A percentile compares a stretch with the other conserved stretches of the same genome.
Evolutionary conservation across 1,284 basidiomycete species (phyloP).

Genomic region (Ustilago shanxiensis): DNA sequence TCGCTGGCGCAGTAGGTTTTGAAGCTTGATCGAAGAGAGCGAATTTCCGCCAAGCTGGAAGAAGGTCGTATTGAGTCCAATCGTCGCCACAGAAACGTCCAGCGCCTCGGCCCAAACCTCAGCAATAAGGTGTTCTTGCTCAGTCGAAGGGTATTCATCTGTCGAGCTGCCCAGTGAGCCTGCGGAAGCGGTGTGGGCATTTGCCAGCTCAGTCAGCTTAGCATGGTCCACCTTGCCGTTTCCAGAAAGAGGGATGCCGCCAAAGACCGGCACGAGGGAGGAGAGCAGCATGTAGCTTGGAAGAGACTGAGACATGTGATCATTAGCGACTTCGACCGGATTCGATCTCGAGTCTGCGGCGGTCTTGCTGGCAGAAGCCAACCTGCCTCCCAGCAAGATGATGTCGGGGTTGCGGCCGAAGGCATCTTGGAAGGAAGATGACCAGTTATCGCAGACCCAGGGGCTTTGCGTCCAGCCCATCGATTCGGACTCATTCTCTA

Average conservation of each 20-base stretch:
- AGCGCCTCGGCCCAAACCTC: neutral
- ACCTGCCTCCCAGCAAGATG: neutral
- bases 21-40: neutral
- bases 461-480: neutral
- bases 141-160: neutral
- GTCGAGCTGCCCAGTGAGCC: neutral
- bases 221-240: slow-evolving; percentile 9
- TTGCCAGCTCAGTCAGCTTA: neutral
- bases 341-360: neutral
- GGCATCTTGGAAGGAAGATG: neutral
- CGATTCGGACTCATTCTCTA: neutral
- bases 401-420: neutral
- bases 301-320: slow-evolving; percentile 5
- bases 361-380: neutral
- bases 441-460: neutral
- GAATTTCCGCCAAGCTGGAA: neutral
- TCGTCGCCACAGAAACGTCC: neutral
- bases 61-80: neutral
- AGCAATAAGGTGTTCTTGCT: neutral
- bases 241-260: slow-evolving; percentile 4
- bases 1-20: neutral
- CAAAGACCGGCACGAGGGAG: slow-evolving; percentile 6
- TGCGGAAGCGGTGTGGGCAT: neutral
- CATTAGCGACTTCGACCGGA: slow-evolving; percentile 4
- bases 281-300: slow-evolving; percentile 8